Evolutionary conservation across 192 early-diverging fungal species (phyloP), one percentile per base, ranked within the genome.

Genomic region (Backusella westeae): DNA sequence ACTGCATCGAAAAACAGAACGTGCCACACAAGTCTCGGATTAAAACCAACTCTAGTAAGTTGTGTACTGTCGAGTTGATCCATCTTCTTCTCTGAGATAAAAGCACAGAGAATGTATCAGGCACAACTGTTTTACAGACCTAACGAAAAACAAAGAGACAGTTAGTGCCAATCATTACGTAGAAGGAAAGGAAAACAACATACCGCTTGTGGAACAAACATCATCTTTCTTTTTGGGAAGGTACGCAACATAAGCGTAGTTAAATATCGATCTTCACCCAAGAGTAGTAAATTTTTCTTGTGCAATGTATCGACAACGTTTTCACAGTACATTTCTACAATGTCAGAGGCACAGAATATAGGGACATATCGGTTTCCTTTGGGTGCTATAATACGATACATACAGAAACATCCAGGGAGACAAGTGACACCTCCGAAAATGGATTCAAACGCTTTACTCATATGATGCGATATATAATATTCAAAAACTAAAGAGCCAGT

Each of bases 1-100:
- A 98, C 91, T 98, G 96, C 96, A 97, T 94, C 44, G 93, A 94
- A 74, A 96, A 91, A 79, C 95, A 96, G 81, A 96, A 96, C 6
- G 91, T 94, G 21, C 95, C 95, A 85, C 95, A 96, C 34, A 96
- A 83, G 77, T 95, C 92, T 71, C 89, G 85, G 69, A 96, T 93
- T 29, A 91, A 89, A 49, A 95, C 90, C 71, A 95, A 82, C 81
- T 95, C 93, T 63, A 95, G 65, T 73, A 95, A 83, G 74, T 95
- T 95, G 82, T 95, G 94, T 69, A 95, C 90, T 1, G 94, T 96
- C 39, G 90, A 91, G 78, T 96, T 96, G 84, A 96, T 96, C 94
- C 94, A 96, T 53, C 94, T 86, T 21, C 94, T 86, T 34, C 94
- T 84, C 76, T 96, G 94, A 70, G 90, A 91, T 65, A 96, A 77